A percentile compares a stretch with the other conserved stretches of the same genome.
Conservation (phyloP, 768 basidiomycete species). For the Boletellus ananas region DNA sequence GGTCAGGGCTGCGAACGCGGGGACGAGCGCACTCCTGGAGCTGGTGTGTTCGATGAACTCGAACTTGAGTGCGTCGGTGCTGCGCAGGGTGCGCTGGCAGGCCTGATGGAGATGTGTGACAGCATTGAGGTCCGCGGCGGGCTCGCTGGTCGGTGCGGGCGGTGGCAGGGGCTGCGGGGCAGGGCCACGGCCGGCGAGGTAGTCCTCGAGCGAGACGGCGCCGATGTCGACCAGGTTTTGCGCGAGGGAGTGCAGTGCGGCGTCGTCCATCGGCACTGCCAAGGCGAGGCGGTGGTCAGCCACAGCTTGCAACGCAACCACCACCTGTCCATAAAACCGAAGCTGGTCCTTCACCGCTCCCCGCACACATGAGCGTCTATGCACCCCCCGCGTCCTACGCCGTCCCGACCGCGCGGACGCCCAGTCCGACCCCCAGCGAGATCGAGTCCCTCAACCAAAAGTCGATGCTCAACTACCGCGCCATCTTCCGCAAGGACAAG, state of each 20-base stretch:
- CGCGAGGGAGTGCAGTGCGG: conserved; percentile 20
- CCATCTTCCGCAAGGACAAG: conserved; percentile 43
- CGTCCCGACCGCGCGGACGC: conserved; percentile 40
- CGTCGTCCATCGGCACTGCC: no score
- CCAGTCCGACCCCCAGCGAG: conserved; percentile 66
- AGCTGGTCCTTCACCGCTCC: conserved; percentile 4
- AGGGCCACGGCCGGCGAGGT: conserved; percentile 11
- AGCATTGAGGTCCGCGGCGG: conserved; percentile 12
- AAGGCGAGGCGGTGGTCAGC: neutral
- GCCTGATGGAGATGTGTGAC: conserved; percentile 40
- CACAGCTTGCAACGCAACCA: neutral
- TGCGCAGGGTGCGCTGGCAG: conserved; percentile 42
- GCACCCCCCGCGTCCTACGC: conserved; percentile 5
- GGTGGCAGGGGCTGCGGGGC: neutral
- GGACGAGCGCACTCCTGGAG: conserved; percentile 32
- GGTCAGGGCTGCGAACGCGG: neutral
- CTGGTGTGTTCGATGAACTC: conserved; percentile 44
- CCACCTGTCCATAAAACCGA: neutral
- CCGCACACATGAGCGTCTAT: conserved; percentile 18
- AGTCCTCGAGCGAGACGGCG: conserved; percentile 26
- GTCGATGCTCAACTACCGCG: conserved; percentile 44
- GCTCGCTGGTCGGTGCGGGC: neutral
- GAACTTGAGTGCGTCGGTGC: conserved; percentile 39
- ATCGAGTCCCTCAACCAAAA: conserved; percentile 38
- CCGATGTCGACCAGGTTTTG: conserved; percentile 28